These are phyloP conservation scores for sorghum (Sorghum bicolor) DNA, from an alignment of 176 grass and related monocot genomes.

Conservation along the genomic window DNA sequence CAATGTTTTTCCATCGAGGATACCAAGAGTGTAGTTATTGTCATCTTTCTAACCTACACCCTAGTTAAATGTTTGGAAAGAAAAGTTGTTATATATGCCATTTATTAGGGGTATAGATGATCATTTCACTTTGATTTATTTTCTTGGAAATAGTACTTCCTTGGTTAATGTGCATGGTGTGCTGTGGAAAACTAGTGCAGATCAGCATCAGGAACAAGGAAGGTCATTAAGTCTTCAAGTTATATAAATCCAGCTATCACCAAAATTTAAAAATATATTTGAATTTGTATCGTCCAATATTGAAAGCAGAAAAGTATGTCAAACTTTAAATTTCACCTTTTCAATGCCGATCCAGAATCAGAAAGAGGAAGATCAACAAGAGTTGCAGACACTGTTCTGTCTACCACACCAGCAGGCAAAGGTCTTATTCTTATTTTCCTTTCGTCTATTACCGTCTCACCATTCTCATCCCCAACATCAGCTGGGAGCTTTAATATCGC, in stretches of 20 bases:
- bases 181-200: background rate
- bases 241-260: conserved; percentile 10
- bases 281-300: background rate
- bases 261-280: background rate
- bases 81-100: background rate
- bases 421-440: conserved; percentile 98
- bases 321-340: conserved; percentile 40
- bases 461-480: conserved; percentile 99
- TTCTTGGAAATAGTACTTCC: background rate
- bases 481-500: conserved; percentile 81
- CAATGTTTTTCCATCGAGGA: background rate
- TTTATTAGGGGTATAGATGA: background rate
- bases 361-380: conserved; percentile 53
- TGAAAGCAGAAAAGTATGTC: conserved; percentile 10
- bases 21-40: background rate
- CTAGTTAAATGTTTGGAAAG: background rate
- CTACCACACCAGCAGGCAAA: conserved; percentile 56
- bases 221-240: background rate
- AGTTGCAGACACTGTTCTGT: conserved; percentile 46
- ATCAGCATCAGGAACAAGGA: background rate
- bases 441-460: conserved; percentile 93
- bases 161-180: background rate
- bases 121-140: background rate
- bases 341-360: conserved; percentile 60
- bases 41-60: background rate